phyloP scores from a whole-genome alignment of 176 grass and related monocot genomes.

The Poa annua region DNA sequence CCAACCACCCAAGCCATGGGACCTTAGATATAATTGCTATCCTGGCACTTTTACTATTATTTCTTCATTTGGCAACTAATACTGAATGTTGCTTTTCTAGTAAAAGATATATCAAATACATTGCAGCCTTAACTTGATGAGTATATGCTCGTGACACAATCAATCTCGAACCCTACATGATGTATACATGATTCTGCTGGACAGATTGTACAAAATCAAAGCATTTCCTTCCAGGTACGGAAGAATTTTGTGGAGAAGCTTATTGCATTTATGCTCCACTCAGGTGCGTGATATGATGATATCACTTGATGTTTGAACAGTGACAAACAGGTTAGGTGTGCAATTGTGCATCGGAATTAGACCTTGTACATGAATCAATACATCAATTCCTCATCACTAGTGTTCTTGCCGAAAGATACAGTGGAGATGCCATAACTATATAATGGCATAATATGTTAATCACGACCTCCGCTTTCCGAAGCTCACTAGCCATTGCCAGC shows the following conservation, averaged over 20 bases:
- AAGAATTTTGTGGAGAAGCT: slow-evolving; percentile 27
- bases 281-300: slow-evolving; percentile 1
- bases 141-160: too few relatives aligned
- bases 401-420: neutral
- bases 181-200: neutral
- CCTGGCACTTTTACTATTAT: slow-evolving; percentile 3
- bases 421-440: neutral
- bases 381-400: neutral
- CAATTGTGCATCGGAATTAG: slow-evolving; percentile 14
- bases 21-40: neutral
- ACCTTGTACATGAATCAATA: slow-evolving; percentile 29
- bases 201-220: slow-evolving; percentile 39
- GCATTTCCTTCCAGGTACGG: neutral
- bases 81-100: neutral
- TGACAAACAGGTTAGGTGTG: slow-evolving; percentile 26
- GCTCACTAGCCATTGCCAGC: neutral
- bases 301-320: slow-evolving; percentile 35
- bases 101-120: neutral
- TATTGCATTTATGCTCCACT: slow-evolving; percentile 36
- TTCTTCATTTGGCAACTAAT: slow-evolving; percentile 18
- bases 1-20: slow-evolving; percentile 23
- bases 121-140: slow-evolving; percentile 24
- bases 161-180: neutral
- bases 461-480: neutral
- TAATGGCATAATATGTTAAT: too few relatives aligned